A percentile compares a stretch with the other conserved stretches of the same genome.
Conservation (phyloP, 257 asterid species). For the Solanum commersonii region DNA sequence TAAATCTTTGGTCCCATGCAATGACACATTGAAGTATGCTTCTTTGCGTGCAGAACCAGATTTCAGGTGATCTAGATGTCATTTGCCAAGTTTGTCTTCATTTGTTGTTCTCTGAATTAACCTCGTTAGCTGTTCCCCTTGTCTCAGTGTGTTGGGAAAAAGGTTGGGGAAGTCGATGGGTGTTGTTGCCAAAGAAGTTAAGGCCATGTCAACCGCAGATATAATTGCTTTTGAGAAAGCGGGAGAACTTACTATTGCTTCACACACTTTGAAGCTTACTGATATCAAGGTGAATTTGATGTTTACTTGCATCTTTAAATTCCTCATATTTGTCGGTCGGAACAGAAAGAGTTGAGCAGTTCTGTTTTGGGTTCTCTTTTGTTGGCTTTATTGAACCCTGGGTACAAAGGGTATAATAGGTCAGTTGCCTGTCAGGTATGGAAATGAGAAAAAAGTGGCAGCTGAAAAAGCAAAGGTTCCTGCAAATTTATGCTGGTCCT, state of each 20-base stretch:
- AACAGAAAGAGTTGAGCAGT: background rate
- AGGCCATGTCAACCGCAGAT: slow-evolving; percentile 71
- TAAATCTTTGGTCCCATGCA: slow-evolving; percentile 72
- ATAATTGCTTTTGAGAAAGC: slow-evolving; percentile 80
- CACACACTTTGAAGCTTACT: slow-evolving; percentile 48
- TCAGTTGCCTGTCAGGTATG: background rate
- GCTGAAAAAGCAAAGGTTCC: background rate
- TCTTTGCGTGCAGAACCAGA: slow-evolving; percentile 94
- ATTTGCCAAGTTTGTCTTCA: background rate
- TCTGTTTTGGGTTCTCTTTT: background rate
- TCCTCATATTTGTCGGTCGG: background rate
- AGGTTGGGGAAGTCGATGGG: slow-evolving; percentile 93
- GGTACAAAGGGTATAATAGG: background rate
- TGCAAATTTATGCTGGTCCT: background rate
- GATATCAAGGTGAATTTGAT: slow-evolving; percentile 51
- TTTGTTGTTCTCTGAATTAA: background rate
- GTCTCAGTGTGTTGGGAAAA: slow-evolving; percentile 59
- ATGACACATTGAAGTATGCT: slow-evolving; percentile 76
- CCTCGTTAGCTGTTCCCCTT: background rate
- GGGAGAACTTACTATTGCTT: slow-evolving; percentile 51
- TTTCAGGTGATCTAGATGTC: slow-evolving; percentile 32
- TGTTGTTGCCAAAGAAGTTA: slow-evolving; percentile 62
- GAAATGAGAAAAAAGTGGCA: background rate
- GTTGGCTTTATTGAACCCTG: background rate
- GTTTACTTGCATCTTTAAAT: background rate